Base-by-base conservation (phyloP, 1,139 yeast genomes). In the Taphrina betulina region DNA sequence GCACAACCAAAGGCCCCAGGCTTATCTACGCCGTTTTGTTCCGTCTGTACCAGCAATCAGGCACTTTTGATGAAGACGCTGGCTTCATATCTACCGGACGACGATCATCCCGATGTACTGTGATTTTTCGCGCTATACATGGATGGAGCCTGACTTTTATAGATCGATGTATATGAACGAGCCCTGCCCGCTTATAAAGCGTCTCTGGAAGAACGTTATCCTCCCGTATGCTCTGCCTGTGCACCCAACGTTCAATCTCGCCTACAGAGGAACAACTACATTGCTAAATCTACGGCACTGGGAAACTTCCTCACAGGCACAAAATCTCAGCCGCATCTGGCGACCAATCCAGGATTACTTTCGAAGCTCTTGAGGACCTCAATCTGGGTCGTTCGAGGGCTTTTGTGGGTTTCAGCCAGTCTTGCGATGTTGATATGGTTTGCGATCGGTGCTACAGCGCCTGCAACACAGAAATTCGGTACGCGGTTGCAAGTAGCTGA, bases 71-170 rank as follows among this genome's bases (percentile, higher is more conserved):
- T 51, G 16, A 52, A 58, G n/a, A 38, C 61, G 8, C 48, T 62
- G 7, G 63, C 63, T n/a, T 38, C 50, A 4, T 62, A 57, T 37
- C 50, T 61, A 5, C 64, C 64, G 1, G 60, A 52, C n/a, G 54
- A 51, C 17, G 36, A 55, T 5, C 52, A 62, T 41, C 60, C 62
- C 3, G 62, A 61, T 34, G 61, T 61, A 28, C 31, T 34, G 31
- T 26, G 31, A 26, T 26, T 7, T 12, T 26, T 7, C 12, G 12
- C 31, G 10, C 31, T 26, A 26, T 26, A 7, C 24, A 44, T 24
- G 8, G 43, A 33, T 37, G 10, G n/a, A n/a, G n/a, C n/a, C n/a
- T n/a, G n/a, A n/a, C n/a, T n/a, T n/a, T n/a, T n/a, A n/a, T n/a
- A n/a, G n/a, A n/a, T n/a, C n/a, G n/a, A n/a, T 7, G 36, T 51